phyloP scores from a whole-genome alignment of 495 filamentous ascomycete genomes.

The Trichoderma asperelloides region DNA sequence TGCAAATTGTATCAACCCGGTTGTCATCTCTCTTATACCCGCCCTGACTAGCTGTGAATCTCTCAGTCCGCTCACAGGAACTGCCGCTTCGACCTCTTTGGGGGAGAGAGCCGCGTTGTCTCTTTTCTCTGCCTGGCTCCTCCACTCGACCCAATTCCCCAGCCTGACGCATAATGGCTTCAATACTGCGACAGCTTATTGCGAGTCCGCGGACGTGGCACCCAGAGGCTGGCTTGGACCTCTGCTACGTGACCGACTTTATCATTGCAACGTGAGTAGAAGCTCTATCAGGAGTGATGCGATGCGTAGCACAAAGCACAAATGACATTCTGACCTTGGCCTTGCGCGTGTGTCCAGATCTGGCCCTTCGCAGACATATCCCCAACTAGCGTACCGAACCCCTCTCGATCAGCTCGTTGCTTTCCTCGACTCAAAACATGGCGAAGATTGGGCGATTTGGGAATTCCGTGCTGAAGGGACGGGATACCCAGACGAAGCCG shows the following conservation, averaged over 20 bases:
- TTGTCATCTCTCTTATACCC: too few species aligned
- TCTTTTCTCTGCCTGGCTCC: neutral
- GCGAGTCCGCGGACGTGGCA: constrained; percentile 76
- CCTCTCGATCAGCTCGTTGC: constrained; percentile 75
- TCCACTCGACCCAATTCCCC: neutral
- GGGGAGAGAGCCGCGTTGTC: neutral
- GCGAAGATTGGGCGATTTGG: constrained; percentile 82
- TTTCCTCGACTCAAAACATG: constrained; percentile 80
- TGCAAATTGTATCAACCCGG: too few species aligned
- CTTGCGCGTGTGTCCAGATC: constrained; percentile 36
- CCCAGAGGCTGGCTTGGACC: constrained; percentile 78
- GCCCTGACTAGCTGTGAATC: too few species aligned
- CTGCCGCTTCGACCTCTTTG: neutral
- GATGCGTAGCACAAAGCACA: neutral
- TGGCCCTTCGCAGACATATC: constrained; percentile 79
- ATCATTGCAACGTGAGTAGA: constrained; percentile 53
- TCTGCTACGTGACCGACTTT: constrained; percentile 88
- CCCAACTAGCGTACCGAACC: constrained; percentile 84
- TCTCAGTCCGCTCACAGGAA: too few species aligned
- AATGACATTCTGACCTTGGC: constrained; percentile 9
- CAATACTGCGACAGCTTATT: constrained; percentile 46
- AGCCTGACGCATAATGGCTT: constrained; percentile 32
- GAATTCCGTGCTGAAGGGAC: constrained; percentile 96
- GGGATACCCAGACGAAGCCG: constrained; percentile 84
- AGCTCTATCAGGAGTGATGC: neutral